Conservation (phyloP, 495 filamentous ascomycete species). For the Aspergillus coremiiformis region DNA sequence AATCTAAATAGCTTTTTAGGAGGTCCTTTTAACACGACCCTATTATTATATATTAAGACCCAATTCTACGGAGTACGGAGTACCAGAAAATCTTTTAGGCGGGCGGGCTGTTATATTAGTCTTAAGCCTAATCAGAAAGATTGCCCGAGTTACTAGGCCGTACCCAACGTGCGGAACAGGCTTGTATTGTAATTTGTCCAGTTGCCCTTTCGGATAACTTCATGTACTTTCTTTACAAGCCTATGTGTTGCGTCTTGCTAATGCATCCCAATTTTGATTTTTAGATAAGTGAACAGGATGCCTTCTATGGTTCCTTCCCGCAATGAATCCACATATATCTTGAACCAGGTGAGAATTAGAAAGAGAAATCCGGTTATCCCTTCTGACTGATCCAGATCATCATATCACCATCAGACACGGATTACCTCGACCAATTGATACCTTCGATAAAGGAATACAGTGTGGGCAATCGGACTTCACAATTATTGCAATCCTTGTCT, state of each 20-base stretch:
- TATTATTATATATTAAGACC: too few species aligned
- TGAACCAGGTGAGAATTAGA: constrained; percentile 32
- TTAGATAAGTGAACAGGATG: constrained; percentile 14
- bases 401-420: constrained; percentile 79
- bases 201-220: too few species aligned
- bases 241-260: neutral
- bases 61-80: too few species aligned
- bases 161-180: too few species aligned
- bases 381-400: constrained; percentile 60
- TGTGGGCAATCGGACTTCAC: constrained; percentile 60
- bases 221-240: neutral
- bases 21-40: too few species aligned
- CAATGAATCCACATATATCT: constrained; percentile 30
- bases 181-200: too few species aligned
- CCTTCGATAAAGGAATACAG: constrained; percentile 87
- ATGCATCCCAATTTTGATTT: neutral
- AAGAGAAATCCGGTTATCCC: neutral
- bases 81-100: too few species aligned
- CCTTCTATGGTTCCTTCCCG: constrained; percentile 24
- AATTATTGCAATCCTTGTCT: constrained; percentile 69
- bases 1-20: too few species aligned
- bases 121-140: too few species aligned
- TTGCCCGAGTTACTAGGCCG: too few species aligned
- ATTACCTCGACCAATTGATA: constrained; percentile 92
- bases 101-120: too few species aligned